Evolutionary conservation across 139 green algal genomes (phyloP).

Genomic region (Chlamydomonas sp.): DNA sequence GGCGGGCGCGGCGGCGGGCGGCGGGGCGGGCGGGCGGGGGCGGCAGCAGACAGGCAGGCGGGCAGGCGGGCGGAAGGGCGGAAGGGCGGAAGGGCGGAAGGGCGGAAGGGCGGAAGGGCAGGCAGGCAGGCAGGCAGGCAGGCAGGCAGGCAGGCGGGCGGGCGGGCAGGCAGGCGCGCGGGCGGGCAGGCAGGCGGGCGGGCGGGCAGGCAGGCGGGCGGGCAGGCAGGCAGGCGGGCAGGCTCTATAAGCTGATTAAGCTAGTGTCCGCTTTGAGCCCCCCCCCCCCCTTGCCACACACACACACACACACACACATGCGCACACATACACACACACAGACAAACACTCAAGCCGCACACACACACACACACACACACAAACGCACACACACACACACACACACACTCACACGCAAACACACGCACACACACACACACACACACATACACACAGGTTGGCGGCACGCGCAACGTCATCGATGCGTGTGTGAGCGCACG

Average conservation of each 20-base stretch:
- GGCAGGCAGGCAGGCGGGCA: not conserved
- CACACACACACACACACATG: not conserved
- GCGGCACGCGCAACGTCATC: conserved; percentile 31
- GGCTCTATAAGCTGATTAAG: not conserved
- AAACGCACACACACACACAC: not conserved
- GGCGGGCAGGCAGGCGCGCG: too few relatives aligned
- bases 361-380: conserved; percentile 4
- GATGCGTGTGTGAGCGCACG: conserved; percentile 20
- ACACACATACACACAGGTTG: conserved; percentile 31
- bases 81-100: too few relatives aligned
- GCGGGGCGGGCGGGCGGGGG: not conserved
- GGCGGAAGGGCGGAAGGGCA: not conserved
- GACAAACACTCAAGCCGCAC: not conserved
- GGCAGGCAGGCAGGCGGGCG: too few relatives aligned
- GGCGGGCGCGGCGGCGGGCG: too few relatives aligned
- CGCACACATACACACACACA: not conserved
- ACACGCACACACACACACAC: not conserved
- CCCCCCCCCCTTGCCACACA: not conserved
- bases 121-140: not conserved
- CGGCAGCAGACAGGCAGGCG: too few relatives aligned
- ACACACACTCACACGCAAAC: not conserved
- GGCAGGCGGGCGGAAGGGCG: too few relatives aligned
- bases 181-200: too few relatives aligned
- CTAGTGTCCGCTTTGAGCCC: not conserved
- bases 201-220: too few relatives aligned